Percentiles rank a stretch among this genome's conserved stretches.
Conservation (phyloP, 2,329 filamentous ascomycete genomes). For the Microdochium bolleyi region DNA sequence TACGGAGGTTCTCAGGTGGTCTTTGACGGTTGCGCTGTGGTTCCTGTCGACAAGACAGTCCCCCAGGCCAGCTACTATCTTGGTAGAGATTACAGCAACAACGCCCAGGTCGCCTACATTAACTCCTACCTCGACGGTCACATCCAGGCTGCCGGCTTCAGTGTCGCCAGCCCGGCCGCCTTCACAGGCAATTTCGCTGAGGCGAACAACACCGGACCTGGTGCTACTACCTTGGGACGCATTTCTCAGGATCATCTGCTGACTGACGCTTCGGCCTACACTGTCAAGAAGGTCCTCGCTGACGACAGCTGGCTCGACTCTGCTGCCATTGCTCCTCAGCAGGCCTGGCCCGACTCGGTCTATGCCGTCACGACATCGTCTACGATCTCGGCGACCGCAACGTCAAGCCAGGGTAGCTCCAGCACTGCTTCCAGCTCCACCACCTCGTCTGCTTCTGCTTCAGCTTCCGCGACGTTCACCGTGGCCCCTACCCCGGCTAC, state of each 20-base stretch:
- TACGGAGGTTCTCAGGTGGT: slow-evolving; percentile 12
- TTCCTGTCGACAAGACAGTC: slow-evolving; percentile 6
- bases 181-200: slow-evolving; percentile 19
- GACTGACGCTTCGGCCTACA: slow-evolving; percentile 8
- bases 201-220: slow-evolving; percentile 22
- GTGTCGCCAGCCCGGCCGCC: slow-evolving; percentile 11
- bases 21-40: slow-evolving; percentile 7
- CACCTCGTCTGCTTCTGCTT: too few species aligned
- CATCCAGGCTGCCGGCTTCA: slow-evolving; percentile 16
- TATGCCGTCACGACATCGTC: too few species aligned
- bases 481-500: slow-evolving; percentile 24
- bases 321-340: slow-evolving; percentile 16
- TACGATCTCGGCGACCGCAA: neutral
- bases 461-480: slow-evolving; percentile 14
- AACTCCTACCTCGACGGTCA: slow-evolving; percentile 20
- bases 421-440: slow-evolving; percentile 2
- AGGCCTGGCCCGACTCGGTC: slow-evolving; percentile 17
- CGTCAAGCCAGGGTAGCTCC: neutral
- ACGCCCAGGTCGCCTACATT: slow-evolving; percentile 16
- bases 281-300: slow-evolving; percentile 14
- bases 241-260: slow-evolving; percentile 11
- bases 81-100: slow-evolving; percentile 16
- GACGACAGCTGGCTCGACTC: slow-evolving; percentile 22
- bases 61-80: slow-evolving; percentile 15
- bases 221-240: slow-evolving; percentile 13